Conservation (phyloP, 2,329 filamentous ascomycete species). For the Talaromyces islandicus region DNA sequence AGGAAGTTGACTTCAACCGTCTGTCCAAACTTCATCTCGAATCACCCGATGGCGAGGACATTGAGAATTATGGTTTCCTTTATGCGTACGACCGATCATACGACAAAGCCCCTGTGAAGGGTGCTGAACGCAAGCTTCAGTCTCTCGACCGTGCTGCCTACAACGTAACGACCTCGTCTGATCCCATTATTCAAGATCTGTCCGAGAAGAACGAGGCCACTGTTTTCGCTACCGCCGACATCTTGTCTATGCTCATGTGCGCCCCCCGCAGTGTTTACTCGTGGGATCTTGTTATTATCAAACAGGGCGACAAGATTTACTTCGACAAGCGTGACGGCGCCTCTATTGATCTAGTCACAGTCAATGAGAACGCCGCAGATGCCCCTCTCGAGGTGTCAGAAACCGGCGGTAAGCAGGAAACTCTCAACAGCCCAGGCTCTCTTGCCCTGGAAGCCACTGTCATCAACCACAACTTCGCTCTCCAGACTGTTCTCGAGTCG, state of each 20-base stretch:
- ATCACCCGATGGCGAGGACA: slow-evolving; percentile 86
- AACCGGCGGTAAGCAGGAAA: slow-evolving; percentile 66
- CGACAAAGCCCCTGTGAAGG: slow-evolving; percentile 90
- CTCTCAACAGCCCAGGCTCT: slow-evolving; percentile 86
- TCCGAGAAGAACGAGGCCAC: slow-evolving; percentile 93
- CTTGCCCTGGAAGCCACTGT: slow-evolving; percentile 96
- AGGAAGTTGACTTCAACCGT: slow-evolving; percentile 98
- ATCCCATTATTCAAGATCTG: slow-evolving; percentile 94
- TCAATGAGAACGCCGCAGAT: slow-evolving; percentile 97
- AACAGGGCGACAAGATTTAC: slow-evolving; percentile 94
- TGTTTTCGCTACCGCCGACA: slow-evolving; percentile 94
- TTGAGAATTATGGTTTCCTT: slow-evolving; percentile 93
- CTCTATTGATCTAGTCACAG: slow-evolving; percentile 91
- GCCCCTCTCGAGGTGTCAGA: slow-evolving; percentile 87
- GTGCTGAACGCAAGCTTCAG: slow-evolving; percentile 77
- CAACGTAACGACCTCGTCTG: slow-evolving; percentile 94
- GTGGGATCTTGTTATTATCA: slow-evolving; percentile 93
- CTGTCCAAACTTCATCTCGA: slow-evolving; percentile 94
- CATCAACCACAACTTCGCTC: slow-evolving; percentile 99
- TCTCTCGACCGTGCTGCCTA: slow-evolving; percentile 91
- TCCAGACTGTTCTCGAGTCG: slow-evolving; percentile 86
- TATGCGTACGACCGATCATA: slow-evolving; percentile 96
- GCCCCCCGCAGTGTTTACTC: slow-evolving; percentile 93
- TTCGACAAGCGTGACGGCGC: slow-evolving; percentile 97
- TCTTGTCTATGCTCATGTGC: slow-evolving; percentile 99